Conservation (phyloP, 352 stramenopile genomes). For the Globisporangium yorkense region DNA sequence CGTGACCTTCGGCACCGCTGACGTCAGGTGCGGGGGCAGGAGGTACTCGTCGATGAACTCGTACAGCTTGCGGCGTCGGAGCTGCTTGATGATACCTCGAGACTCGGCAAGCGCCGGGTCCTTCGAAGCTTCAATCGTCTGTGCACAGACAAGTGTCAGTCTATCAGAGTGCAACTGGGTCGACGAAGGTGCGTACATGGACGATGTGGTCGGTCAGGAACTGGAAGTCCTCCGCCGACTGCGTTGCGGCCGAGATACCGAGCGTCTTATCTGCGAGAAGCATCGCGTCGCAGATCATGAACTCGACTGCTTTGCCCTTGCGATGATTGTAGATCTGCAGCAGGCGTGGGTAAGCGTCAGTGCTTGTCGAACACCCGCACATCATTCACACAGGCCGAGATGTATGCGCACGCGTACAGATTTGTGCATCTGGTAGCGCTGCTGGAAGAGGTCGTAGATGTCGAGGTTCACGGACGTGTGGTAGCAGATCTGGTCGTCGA, state of each 20-base stretch:
- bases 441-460: constrained; percentile 89
- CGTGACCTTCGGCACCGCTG: constrained; percentile 41
- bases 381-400: not conserved
- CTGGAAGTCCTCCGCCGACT: constrained; percentile 62
- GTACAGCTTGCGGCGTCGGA: constrained; percentile 76
- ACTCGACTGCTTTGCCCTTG: constrained; percentile 85
- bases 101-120: constrained; percentile 36
- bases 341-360: not conserved
- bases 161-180: not conserved
- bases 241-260: constrained; percentile 56
- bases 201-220: constrained; percentile 75
- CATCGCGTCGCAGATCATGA: constrained; percentile 89
- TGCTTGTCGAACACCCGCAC: not conserved
- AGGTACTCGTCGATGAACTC: constrained; percentile 84
- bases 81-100: constrained; percentile 58
- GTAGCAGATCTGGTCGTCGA: constrained; percentile 86
- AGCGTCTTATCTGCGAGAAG: constrained; percentile 69
- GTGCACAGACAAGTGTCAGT: not conserved
- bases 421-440: constrained; percentile 83
- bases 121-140: constrained; percentile 77
- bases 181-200: constrained; percentile 29
- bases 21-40: constrained; percentile 47
- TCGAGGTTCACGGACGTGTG: constrained; percentile 82
- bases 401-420: not conserved
- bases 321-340: constrained; percentile 85